These are phyloP conservation scores for Ceratobasidium sp. DNA, from an alignment of 1,284 basidiomycete genomes.

Conservation along the genomic window DNA sequence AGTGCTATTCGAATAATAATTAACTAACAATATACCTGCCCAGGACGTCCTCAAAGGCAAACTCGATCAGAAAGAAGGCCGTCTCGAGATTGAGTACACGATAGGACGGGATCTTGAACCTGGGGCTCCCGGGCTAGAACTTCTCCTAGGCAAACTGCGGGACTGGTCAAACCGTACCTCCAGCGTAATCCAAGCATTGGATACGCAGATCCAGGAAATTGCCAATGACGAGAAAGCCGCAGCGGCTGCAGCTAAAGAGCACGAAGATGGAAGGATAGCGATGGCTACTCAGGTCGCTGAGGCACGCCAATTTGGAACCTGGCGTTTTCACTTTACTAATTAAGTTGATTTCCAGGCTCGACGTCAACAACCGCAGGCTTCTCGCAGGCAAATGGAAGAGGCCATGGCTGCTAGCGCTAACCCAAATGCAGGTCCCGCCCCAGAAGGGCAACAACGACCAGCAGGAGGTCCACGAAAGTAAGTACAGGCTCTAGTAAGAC, in stretches of 20 bases:
- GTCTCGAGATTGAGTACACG: slow-evolving; percentile 91
- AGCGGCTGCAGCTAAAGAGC: slow-evolving; percentile 18
- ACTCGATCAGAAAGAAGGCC: slow-evolving; percentile 89
- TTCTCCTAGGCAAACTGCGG: slow-evolving; percentile 71
- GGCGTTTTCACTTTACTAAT: not conserved
- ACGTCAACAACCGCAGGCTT: slow-evolving; percentile 11
- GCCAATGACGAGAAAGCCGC: slow-evolving; percentile 13
- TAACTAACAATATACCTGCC: not conserved
- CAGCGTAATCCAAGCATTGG: slow-evolving; percentile 27
- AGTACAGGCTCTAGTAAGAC: not conserved
- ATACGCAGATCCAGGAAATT: slow-evolving; percentile 22
- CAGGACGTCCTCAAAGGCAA: slow-evolving; percentile 85
- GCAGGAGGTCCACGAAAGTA: slow-evolving; percentile 18
- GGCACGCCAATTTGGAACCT: slow-evolving; percentile 10
- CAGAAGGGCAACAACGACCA: slow-evolving; percentile 11
- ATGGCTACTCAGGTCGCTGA: slow-evolving; percentile 37
- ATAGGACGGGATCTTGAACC: slow-evolving; percentile 89
- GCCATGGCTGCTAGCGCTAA: not conserved
- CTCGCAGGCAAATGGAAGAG: slow-evolving; percentile 24
- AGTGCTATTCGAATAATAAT: no score
- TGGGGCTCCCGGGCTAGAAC: slow-evolving; percentile 66
- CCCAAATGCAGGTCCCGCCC: not conserved
- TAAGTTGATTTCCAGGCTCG: not conserved
- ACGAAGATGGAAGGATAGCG: slow-evolving; percentile 26
- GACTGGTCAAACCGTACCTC: slow-evolving; percentile 68